Conservation (phyloP, 2,329 filamentous ascomycete species). For the Colletotrichum noveboracense region DNA sequence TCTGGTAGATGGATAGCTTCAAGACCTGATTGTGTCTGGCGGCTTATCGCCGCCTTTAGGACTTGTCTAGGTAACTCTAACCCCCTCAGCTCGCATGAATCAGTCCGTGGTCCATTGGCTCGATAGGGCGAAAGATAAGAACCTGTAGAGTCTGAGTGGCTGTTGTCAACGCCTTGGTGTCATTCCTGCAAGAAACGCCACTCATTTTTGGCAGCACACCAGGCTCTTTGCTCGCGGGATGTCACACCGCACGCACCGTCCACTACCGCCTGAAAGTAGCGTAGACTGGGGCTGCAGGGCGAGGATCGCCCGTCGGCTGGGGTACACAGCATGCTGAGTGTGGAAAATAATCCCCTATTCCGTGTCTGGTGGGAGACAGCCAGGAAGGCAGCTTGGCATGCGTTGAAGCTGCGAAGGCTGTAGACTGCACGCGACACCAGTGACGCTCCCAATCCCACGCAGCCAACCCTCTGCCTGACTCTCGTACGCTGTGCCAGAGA, state of each 20-base stretch:
- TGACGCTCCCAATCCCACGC: background rate
- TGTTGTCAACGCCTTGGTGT: background rate
- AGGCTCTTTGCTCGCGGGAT: background rate
- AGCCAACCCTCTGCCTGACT: background rate
- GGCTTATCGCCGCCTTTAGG: background rate
- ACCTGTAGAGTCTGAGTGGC: background rate
- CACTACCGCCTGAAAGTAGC: background rate
- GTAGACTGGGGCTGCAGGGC: background rate
- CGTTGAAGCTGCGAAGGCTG: background rate
- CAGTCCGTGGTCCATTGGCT: background rate
- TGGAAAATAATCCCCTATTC: background rate
- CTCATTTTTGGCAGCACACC: background rate
- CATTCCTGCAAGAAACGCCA: background rate
- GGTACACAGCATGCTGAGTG: background rate
- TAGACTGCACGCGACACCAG: slow-evolving; percentile 17
- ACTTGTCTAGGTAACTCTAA: background rate
- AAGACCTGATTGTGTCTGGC: background rate
- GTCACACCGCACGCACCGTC: background rate
- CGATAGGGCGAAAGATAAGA: slow-evolving; percentile 3
- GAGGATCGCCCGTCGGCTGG: background rate
- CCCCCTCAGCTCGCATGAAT: background rate
- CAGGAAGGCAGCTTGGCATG: background rate
- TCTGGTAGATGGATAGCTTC: background rate
- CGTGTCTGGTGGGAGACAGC: background rate
- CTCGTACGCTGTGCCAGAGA: background rate